Evolutionary conservation across 805 yeast species (phyloP).

Genomic region (Metschnikowia picachoensis): DNA sequence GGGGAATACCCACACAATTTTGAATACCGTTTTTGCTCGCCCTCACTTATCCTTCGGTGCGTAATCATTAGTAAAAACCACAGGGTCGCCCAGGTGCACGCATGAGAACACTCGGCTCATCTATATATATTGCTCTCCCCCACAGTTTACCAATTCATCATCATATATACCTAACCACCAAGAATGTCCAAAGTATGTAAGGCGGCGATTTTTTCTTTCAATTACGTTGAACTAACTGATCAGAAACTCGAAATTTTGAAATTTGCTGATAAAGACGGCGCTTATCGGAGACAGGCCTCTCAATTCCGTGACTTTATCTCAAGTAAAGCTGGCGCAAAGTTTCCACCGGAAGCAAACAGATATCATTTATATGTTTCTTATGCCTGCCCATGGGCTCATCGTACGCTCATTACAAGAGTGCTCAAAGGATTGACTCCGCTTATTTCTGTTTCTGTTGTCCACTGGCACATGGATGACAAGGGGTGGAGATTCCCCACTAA

Average conservation of each 20-base stretch:
- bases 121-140: background rate
- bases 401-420: slow-evolving; percentile 68
- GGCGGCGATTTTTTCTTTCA: background rate
- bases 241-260: slow-evolving; percentile 41
- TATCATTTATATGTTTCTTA: slow-evolving; percentile 83
- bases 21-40: background rate
- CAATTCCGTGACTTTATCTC: slow-evolving; percentile 66
- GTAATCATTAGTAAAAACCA: slow-evolving; percentile 1
- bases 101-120: background rate
- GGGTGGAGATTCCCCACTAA: slow-evolving; percentile 82
- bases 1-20: too few relatives aligned
- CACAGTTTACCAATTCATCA: background rate
- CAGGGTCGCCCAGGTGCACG: background rate
- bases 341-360: slow-evolving; percentile 71
- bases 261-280: slow-evolving; percentile 51
- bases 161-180: background rate
- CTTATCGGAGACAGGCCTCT: slow-evolving; percentile 51
- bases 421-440: slow-evolving; percentile 65
- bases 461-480: slow-evolving; percentile 81
- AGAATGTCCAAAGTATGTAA: background rate
- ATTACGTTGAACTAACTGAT: background rate
- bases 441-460: slow-evolving; percentile 73
- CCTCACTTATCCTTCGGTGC: background rate
- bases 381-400: slow-evolving; percentile 97
- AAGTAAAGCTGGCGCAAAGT: slow-evolving; percentile 52